These are phyloP conservation scores for Lentinula guzmanii DNA, from an alignment of 768 basidiomycete genomes.

Conservation along the genomic window DNA sequence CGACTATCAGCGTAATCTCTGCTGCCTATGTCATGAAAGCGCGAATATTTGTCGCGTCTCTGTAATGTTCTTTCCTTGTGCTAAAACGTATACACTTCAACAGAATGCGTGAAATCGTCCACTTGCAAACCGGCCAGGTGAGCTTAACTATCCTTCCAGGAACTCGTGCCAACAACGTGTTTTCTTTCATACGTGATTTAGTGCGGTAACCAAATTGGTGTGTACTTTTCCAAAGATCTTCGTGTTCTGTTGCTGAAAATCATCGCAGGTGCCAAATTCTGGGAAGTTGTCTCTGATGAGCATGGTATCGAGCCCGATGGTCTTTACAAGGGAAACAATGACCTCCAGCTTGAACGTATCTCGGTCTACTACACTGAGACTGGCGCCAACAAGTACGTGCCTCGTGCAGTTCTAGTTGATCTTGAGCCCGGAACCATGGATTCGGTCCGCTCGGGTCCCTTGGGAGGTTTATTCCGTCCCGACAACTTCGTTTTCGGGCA, in stretches of 20 bases:
- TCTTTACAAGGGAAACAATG: slow-evolving; percentile 87
- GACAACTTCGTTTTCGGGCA: slow-evolving; percentile 99
- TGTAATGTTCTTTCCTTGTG: slow-evolving; percentile 35
- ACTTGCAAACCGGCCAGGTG: slow-evolving; percentile 98
- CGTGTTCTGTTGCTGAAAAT: slow-evolving; percentile 14
- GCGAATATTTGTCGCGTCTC: slow-evolving; percentile 17
- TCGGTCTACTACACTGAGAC: slow-evolving; percentile 98
- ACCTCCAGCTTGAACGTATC: slow-evolving; percentile 95
- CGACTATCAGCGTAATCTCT: slow-evolving; percentile 17
- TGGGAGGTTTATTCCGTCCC: slow-evolving; percentile 91
- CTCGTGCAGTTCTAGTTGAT: slow-evolving; percentile 95
- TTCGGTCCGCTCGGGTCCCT: slow-evolving; percentile 83
- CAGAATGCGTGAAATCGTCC: slow-evolving; percentile 99
- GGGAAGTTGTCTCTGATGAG: slow-evolving; percentile 75
- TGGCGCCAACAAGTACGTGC: slow-evolving; percentile 94
- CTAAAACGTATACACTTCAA: slow-evolving; percentile 23
- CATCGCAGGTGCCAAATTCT: slow-evolving; percentile 80
- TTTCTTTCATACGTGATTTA: slow-evolving; percentile 30
- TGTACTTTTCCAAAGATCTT: slow-evolving; percentile 22
- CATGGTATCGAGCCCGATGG: slow-evolving; percentile 95
- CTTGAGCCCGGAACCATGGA: slow-evolving; percentile 98
- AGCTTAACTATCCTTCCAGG: slow-evolving; percentile 15
- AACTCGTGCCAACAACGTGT: slow-evolving; percentile 7
- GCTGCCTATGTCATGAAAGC: not conserved
- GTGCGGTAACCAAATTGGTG: slow-evolving; percentile 99